These are phyloP conservation scores for Nephelium lappaceum DNA, from an alignment of 345 rosid genomes.

Conservation along the genomic window DNA sequence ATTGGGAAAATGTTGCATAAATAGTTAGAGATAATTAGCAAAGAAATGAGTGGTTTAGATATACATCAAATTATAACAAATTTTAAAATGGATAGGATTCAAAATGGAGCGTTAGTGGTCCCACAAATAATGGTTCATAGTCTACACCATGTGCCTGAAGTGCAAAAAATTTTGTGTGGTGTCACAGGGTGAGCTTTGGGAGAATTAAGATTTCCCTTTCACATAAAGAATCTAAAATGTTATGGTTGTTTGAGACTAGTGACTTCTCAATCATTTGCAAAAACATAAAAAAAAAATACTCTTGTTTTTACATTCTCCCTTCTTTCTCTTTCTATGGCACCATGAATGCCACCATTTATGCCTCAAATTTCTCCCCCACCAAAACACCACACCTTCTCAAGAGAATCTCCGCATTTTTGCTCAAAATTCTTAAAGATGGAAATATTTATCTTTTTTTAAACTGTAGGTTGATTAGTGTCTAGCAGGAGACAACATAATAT, in stretches of 20 bases:
- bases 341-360: neutral
- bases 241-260: neutral
- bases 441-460: too few species aligned
- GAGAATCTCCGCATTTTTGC: neutral
- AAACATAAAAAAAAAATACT: neutral
- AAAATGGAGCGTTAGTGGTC: constrained; percentile 6
- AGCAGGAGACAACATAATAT: too few species aligned
- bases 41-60: constrained; percentile 8
- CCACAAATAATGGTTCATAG: constrained; percentile 7
- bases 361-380: neutral
- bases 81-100: constrained; percentile 15
- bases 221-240: constrained; percentile 14
- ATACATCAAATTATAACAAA: neutral
- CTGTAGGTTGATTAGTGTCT: neutral
- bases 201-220: constrained; percentile 9
- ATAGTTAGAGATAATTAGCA: constrained; percentile 7
- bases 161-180: constrained; percentile 5
- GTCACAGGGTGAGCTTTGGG: neutral
- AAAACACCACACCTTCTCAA: neutral
- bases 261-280: constrained; percentile 21
- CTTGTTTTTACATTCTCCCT: constrained; percentile 9
- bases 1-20: neutral
- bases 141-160: constrained; percentile 18
- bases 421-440: neutral
- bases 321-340: neutral